Conservation (phyloP, 2,329 filamentous ascomycete genomes). For the Penicillium psychrosexuale region DNA sequence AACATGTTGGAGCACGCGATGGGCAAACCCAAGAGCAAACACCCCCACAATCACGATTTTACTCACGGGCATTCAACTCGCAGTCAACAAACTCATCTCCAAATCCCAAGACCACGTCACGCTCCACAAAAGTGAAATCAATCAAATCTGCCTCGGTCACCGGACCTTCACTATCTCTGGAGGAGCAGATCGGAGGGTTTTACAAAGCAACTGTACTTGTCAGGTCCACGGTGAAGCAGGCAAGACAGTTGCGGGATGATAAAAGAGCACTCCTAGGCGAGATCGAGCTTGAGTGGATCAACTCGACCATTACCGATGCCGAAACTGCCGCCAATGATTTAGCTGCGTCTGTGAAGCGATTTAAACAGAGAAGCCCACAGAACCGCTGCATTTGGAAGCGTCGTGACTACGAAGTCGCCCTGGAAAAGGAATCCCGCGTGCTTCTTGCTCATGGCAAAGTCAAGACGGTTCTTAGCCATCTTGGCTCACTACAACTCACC, state of each 20-base stretch:
- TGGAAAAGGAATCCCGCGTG: conserved; percentile 16
- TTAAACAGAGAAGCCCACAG: conserved; percentile 13
- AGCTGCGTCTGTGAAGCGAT: conserved; percentile 17
- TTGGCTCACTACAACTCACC: conserved; percentile 3
- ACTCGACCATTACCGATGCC: conserved; percentile 29
- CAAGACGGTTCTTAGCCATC: conserved; percentile 16
- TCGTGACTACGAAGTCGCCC: conserved; percentile 14
- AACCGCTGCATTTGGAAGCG: conserved; percentile 22
- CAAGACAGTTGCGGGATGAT: conserved; percentile 9
- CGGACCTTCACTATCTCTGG: background rate
- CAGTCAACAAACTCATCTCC: background rate
- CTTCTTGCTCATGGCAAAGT: conserved; percentile 19
- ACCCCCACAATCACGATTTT: background rate
- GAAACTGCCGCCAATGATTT: conserved; percentile 36
- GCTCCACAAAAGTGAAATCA: background rate
- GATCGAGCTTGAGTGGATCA: conserved; percentile 26
- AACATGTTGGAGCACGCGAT: background rate
- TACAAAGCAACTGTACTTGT: conserved; percentile 8
- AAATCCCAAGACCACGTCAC: background rate
- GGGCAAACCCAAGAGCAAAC: background rate
- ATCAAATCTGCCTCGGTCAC: background rate
- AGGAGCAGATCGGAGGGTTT: conserved; percentile 10
- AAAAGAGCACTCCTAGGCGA: conserved; percentile 15
- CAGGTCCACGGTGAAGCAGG: background rate
- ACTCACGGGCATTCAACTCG: background rate